Conservation (phyloP, 257 asterid species). For the Ehretia macrophylla region DNA sequence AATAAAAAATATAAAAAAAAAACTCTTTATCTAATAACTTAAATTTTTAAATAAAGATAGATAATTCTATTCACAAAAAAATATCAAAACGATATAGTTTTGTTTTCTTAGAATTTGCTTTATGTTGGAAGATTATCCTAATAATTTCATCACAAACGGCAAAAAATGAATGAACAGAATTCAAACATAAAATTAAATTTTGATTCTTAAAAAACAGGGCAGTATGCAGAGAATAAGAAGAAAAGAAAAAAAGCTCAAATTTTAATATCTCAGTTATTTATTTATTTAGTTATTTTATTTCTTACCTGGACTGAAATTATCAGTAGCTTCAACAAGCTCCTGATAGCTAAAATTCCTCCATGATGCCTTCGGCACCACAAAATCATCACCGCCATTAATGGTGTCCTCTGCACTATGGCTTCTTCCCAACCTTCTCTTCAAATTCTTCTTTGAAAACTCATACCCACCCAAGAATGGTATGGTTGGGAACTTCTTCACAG, state of each 20-base stretch:
- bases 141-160: too few relatives aligned
- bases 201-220: too few relatives aligned
- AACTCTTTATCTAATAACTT: too few relatives aligned
- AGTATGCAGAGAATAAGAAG: not conserved
- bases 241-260: not conserved
- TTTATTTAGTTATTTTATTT: not conserved
- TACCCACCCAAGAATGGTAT: conserved; percentile 27
- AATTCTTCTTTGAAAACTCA: conserved; percentile 42
- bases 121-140: too few relatives aligned
- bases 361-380: conserved; percentile 59
- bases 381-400: conserved; percentile 38
- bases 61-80: too few relatives aligned
- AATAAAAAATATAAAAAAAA: too few relatives aligned
- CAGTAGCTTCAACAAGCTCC: conserved; percentile 63
- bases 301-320: conserved; percentile 59
- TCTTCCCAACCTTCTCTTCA: conserved; percentile 42
- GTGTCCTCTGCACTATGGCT: conserved; percentile 54
- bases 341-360: conserved; percentile 63
- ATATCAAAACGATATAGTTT: too few relatives aligned
- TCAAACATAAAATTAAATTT: too few relatives aligned
- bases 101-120: too few relatives aligned
- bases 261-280: too few relatives aligned
- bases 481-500: conserved; percentile 35
- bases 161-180: too few relatives aligned
- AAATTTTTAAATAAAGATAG: too few relatives aligned